These are phyloP conservation scores for Rhynchosporium graminicola DNA, from an alignment of 2,329 filamentous ascomycete genomes.

Conservation along the genomic window DNA sequence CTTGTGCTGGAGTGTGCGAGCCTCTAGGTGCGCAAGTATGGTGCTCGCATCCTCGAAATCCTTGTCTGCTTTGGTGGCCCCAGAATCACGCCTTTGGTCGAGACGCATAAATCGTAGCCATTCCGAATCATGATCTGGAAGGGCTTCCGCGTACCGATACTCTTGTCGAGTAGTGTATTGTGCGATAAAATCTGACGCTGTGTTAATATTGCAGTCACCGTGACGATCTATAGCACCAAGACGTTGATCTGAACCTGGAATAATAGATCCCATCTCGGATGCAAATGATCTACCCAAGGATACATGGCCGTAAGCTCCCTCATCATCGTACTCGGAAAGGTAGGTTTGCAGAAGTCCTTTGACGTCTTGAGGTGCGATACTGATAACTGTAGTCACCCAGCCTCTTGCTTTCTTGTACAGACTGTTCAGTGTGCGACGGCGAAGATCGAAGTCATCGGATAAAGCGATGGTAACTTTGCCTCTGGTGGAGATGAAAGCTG, in stretches of 20 bases:
- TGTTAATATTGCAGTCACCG: conserved; percentile 77
- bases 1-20: conserved; percentile 67
- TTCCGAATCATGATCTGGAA: conserved; percentile 68
- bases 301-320: conserved; percentile 86
- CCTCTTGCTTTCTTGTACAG: conserved; percentile 74
- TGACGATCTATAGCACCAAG: conserved; percentile 78
- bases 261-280: conserved; percentile 83
- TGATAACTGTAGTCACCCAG: conserved; percentile 81
- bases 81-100: conserved; percentile 48
- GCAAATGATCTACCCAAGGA: conserved; percentile 93
- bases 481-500: conserved; percentile 74
- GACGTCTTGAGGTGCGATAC: conserved; percentile 85
- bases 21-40: conserved; percentile 72
- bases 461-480: conserved; percentile 82
- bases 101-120: conserved; percentile 62
- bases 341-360: conserved; percentile 97
- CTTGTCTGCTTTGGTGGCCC: conserved; percentile 49
- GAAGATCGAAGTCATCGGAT: conserved; percentile 88
- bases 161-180: conserved; percentile 97
- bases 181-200: conserved; percentile 92
- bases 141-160: conserved; percentile 82
- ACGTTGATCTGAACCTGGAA: conserved; percentile 84
- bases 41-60: conserved; percentile 61
- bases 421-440: conserved; percentile 74
- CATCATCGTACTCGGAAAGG: conserved; percentile 90